Evolutionary conservation across 2,329 filamentous ascomycete genomes (phyloP).

Genomic region (Arthrinium phaeospermum): DNA sequence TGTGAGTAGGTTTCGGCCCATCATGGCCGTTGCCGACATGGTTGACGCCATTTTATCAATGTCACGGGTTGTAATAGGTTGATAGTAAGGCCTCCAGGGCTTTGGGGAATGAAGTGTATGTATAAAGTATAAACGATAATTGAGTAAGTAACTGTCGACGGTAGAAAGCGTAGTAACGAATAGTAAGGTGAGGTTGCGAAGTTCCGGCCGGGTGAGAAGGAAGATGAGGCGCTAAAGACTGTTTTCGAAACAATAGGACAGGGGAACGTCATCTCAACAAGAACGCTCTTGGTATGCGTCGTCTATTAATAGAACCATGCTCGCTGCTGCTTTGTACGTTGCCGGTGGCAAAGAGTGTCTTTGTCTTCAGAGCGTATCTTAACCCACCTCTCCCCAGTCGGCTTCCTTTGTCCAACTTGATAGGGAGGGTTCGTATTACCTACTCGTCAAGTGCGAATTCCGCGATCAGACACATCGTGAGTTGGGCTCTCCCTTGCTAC

Average conservation of each 20-base stretch:
- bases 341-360: not conserved
- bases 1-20: not conserved
- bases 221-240: not conserved
- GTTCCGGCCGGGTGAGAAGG: not conserved
- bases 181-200: not conserved
- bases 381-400: not conserved
- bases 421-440: not conserved
- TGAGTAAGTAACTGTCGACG: too few relatives aligned
- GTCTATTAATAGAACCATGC: not conserved
- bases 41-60: not conserved
- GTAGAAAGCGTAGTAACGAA: too few relatives aligned
- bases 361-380: not conserved
- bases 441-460: not conserved
- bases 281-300: not conserved
- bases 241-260: not conserved
- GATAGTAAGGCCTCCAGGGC: not conserved
- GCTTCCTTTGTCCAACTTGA: not conserved
- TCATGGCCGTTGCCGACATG: not conserved
- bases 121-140: not conserved
- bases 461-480: not conserved
- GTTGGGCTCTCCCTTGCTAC: not conserved
- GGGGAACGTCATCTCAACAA: not conserved
- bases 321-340: not conserved
- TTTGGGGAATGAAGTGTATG: not conserved
- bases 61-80: not conserved